Evolutionary conservation across 2,329 filamentous ascomycete genomes (phyloP), one percentile per base, ranked within the genome.

Genomic region (Fusarium nodosum): DNA sequence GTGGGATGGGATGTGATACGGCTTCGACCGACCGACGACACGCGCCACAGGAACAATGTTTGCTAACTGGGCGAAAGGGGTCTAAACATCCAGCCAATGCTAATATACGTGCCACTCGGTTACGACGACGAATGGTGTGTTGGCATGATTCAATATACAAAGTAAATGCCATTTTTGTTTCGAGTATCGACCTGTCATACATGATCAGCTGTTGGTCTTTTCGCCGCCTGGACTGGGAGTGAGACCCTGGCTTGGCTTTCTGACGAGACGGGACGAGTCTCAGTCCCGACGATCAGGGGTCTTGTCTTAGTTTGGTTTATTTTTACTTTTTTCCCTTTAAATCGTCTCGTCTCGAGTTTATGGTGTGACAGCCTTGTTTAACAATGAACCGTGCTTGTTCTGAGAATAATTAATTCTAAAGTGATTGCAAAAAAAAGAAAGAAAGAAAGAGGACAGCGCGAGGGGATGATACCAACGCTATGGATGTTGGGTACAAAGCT

Each of bases 1-100:
- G 28, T 38, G 44, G 26, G 42, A 26, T 42, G 31, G 33, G 65
- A 61, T 50, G 66, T 66, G 66, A 45, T 60, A 66, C 47, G 60
- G 56, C 61, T 55, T 51, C 24, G 56, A 61, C 34, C 48, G 52
- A 52, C 31, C 26, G 28, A 30, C 28, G 28, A 30, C 28, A 30
- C 28, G 36, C 56, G 66, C 66, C 52, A 57, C 28, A 34, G 31
- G 46, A 34, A 34, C 16, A 50, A 34, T 26, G 47, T 63, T 58
- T 38, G 47, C n/a, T 38, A 20, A 34, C 33, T 34, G 16, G 31
- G 28, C 47, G 34, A 41, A 20, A 31, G 38, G 38, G 42, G 16
- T 33, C 9, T 11, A 26, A 44, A 33, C n/a, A 51, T 22, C 10
- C n/a, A 7, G 15, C 11, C 10, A 11, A 45, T 30, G 16, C 7